These are phyloP conservation scores for Leishmania mexicana DNA, from an alignment of 208 protist species.

Conservation along the genomic window DNA sequence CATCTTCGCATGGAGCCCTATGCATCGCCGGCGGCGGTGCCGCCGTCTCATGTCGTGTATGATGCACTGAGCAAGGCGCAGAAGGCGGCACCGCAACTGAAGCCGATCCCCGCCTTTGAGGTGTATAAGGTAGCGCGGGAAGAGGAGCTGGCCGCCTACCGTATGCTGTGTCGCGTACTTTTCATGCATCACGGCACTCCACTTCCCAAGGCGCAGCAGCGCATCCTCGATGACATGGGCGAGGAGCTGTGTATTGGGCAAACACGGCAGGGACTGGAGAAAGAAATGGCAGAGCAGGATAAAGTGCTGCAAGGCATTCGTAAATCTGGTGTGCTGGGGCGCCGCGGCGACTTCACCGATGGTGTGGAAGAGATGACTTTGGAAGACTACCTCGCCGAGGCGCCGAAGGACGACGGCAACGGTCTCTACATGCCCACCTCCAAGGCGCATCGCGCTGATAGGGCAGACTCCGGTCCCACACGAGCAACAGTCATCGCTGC, in stretches of 20 bases:
- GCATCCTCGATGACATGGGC: slow-evolving; percentile 78
- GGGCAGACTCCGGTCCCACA: neutral
- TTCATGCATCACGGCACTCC: slow-evolving; percentile 65
- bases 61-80: slow-evolving; percentile 51
- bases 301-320: slow-evolving; percentile 52
- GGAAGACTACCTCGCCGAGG: slow-evolving; percentile 24
- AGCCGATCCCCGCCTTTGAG: slow-evolving; percentile 61
- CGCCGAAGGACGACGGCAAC: slow-evolving; percentile 46
- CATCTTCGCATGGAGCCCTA: slow-evolving; percentile 10
- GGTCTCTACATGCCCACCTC: slow-evolving; percentile 16
- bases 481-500: slow-evolving; percentile 1
- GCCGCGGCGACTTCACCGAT: slow-evolving; percentile 79
- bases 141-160: slow-evolving; percentile 79
- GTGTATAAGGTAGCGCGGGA: slow-evolving; percentile 83
- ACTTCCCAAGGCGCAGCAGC: slow-evolving; percentile 49
- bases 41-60: slow-evolving; percentile 48
- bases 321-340: slow-evolving; percentile 50
- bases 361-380: slow-evolving; percentile 81
- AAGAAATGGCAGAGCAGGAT: slow-evolving; percentile 52
- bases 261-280: slow-evolving; percentile 47
- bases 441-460: slow-evolving; percentile 42
- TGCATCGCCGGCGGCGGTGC: neutral
- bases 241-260: slow-evolving; percentile 45
- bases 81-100: slow-evolving; percentile 29
- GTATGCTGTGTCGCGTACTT: slow-evolving; percentile 76